Percentiles rank a stretch among this genome's conserved stretches.
Evolutionary conservation across 768 basidiomycete species (phyloP).

Genomic region (Galerina marginata): DNA sequence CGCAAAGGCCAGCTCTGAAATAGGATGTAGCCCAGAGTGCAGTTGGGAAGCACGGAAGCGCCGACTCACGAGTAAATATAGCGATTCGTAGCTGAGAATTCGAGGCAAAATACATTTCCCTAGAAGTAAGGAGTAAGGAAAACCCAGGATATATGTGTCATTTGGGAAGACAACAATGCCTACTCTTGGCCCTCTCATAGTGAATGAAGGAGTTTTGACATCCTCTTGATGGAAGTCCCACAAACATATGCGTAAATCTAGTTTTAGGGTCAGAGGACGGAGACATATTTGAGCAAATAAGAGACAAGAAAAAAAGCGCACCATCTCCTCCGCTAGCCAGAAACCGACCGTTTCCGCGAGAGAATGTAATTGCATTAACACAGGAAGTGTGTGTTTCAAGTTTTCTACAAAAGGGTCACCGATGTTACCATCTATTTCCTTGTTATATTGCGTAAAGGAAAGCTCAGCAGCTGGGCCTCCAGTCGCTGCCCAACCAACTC

Average conservation of each 20-base stretch:
- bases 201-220: constrained; percentile 44
- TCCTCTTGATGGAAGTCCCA: constrained; percentile 76
- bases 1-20: constrained; percentile 60
- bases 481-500: no score
- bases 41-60: constrained; percentile 16
- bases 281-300: not conserved
- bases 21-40: constrained; percentile 5
- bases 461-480: no score
- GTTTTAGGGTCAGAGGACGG: constrained; percentile 1
- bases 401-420: constrained; percentile 11
- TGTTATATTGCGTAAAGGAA: not conserved
- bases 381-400: constrained; percentile 59
- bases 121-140: constrained; percentile 29
- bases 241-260: constrained; percentile 60
- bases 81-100: constrained; percentile 70
- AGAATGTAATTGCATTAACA: constrained; percentile 68
- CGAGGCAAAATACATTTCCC: constrained; percentile 74
- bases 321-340: constrained; percentile 76
- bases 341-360: constrained; percentile 63
- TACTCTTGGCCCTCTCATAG: constrained; percentile 55
- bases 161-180: not conserved
- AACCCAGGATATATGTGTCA: not conserved
- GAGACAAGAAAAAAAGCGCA: constrained; percentile 31
- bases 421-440: not conserved
- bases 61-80: constrained; percentile 66